Base-by-base conservation (phyloP, 352 stramenopile species). In the Hyaloperonospora brassicae region DNA sequence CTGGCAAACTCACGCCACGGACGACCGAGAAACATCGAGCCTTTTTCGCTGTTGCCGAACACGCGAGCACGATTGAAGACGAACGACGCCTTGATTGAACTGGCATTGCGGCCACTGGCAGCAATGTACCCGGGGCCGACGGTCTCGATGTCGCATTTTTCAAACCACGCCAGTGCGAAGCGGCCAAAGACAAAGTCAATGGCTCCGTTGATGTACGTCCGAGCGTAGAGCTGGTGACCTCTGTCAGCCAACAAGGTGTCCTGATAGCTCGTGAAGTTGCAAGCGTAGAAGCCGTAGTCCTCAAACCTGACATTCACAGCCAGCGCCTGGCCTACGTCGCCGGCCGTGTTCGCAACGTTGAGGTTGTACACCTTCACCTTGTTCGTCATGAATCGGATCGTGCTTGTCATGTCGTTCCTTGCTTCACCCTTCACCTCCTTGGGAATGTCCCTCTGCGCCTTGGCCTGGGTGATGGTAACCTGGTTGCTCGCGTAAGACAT, bases 311-410 rank as follows among this genome's bases (percentile, higher is more conserved):
- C 52, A 27, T 62, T 62, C 22, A 69, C 52, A 17, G 61, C 61
- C 13, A 61, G 30, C 14, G 61, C 57, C 21, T 65, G 61, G 12
- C 52, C 57, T 8, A 58, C 51, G 39, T 64, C 56, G 7, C 56
- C 61, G 35, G 55, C 55, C 25, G 61, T 64, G 50, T 64, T 68
- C 27, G 50, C 56, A 30, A 59, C 56, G 48, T 68, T 64, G 34
- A 67, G 59, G 50, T 63, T 67, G 59, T 67, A 67, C 40, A 63
- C 55, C 50, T 68, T 68, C 12, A 68, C 60, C 7, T 64, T 68
- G 38, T 68, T 50, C 21, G 55, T 54, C 9, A 55, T 48, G 36
- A 68, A 61, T 30, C 55, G 60, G 22, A 68, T 14, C 2, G 55
- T 68, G 40, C 55, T 64, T 31, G 55, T 68, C 55, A 68, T 45